These are phyloP conservation scores for Cladosporium sp. DNA, from an alignment of 2,329 filamentous ascomycete genomes.

Conservation along the genomic window DNA sequence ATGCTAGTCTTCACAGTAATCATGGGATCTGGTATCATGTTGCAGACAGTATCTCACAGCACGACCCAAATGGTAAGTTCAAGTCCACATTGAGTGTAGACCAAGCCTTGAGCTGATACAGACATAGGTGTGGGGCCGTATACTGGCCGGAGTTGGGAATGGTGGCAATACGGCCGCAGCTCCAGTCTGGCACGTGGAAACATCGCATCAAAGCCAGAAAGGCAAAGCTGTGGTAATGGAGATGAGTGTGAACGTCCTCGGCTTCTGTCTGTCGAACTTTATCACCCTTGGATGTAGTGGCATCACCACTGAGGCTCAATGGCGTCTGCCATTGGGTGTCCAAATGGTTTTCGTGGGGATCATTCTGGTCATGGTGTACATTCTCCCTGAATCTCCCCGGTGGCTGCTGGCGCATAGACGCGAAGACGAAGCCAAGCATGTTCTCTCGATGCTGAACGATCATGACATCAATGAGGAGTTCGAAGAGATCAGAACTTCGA, in stretches of 20 bases:
- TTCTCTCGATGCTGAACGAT: constrained; percentile 24
- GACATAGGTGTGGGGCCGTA: constrained; percentile 35
- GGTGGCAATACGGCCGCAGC: constrained; percentile 38
- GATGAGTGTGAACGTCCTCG: constrained; percentile 28
- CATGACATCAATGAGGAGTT: constrained; percentile 26
- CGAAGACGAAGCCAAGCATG: constrained; percentile 23
- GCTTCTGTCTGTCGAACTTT: constrained; percentile 26
- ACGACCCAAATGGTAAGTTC: constrained; percentile 37
- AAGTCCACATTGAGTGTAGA: background rate
- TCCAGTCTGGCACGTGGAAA: constrained; percentile 44
- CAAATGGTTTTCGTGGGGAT: constrained; percentile 29
- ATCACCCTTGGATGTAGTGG: constrained; percentile 28
- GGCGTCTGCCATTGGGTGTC: constrained; percentile 28
- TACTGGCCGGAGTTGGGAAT: constrained; percentile 43
- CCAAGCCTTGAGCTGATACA: background rate
- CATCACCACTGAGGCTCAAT: constrained; percentile 25
- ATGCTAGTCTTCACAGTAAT: constrained; percentile 34
- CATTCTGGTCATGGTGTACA: constrained; percentile 23
- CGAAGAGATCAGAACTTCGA: constrained; percentile 23
- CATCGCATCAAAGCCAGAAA: constrained; percentile 23
- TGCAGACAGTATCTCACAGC: constrained; percentile 39
- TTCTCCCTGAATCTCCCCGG: constrained; percentile 23
- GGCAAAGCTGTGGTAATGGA: constrained; percentile 27
- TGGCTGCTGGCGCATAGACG: constrained; percentile 29
- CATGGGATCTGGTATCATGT: constrained; percentile 41